phyloP scores from a whole-genome alignment of 2,329 filamentous ascomycete species.

The Madurella fahalii region DNA sequence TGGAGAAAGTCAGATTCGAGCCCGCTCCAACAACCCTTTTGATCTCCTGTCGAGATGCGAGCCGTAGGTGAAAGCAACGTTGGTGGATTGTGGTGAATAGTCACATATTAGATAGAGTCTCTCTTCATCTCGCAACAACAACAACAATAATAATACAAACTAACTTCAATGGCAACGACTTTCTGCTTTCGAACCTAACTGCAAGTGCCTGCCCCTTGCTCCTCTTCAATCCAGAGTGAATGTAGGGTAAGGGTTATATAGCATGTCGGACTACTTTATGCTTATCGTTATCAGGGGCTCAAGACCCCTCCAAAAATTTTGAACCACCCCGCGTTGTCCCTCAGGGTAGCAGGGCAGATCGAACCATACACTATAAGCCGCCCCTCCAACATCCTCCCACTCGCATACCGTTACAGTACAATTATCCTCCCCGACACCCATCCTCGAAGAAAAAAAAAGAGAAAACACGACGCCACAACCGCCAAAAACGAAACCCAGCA shows the following conservation, averaged over 20 bases:
- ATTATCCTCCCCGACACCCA: no score
- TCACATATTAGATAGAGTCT: no score
- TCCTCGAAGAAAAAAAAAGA: neutral
- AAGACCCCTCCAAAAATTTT: slow-evolving; percentile 25
- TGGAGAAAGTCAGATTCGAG: slow-evolving; percentile 3
- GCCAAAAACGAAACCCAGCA: neutral
- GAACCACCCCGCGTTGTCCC: slow-evolving; percentile 14
- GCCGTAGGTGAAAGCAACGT: no score
- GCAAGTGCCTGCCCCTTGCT: neutral
- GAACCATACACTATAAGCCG: neutral
- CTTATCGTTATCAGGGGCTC: slow-evolving; percentile 21
- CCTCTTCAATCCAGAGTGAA: neutral
- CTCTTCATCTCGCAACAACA: no score
- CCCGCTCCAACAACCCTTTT: slow-evolving; percentile 18
- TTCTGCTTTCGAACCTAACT: no score
- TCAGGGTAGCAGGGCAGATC: neutral
- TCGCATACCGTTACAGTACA: no score
- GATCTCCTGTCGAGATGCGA: slow-evolving; percentile 10
- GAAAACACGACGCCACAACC: neutral
- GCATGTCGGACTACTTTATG: neutral
- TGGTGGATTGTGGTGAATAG: no score
- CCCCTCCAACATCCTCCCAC: slow-evolving; percentile 5
- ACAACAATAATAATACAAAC: no score
- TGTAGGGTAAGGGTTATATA: slow-evolving; percentile 9
- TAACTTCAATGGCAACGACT: no score